phyloP scores from a whole-genome alignment of 345 rosid species.

The Microthlaspi erraticum region DNA sequence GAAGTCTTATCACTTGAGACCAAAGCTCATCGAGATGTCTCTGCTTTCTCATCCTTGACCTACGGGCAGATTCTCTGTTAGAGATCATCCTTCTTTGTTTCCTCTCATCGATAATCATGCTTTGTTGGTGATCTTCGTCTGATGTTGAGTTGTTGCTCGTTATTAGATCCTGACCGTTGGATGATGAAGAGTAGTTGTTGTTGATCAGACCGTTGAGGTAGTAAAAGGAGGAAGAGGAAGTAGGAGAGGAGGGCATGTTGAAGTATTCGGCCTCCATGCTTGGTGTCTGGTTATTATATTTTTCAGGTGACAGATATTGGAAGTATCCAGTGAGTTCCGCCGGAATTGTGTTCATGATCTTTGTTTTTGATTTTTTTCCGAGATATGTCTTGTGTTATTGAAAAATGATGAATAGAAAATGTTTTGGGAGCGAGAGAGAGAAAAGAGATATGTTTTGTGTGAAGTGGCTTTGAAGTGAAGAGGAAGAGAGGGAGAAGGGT shows the following conservation, averaged over 20 bases:
- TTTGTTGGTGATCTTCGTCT: conserved; percentile 71
- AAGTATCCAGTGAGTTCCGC: conserved; percentile 57
- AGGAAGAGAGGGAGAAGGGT: conserved; percentile 43
- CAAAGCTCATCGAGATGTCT: conserved; percentile 94
- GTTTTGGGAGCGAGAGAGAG: conserved; percentile 26
- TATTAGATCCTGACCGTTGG: conserved; percentile 46
- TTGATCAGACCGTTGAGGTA: conserved; percentile 51
- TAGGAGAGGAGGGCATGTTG: conserved; percentile 48
- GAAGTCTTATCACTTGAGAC: conserved; percentile 80
- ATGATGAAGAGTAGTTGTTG: conserved; percentile 47
- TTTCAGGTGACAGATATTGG: conserved; percentile 55
- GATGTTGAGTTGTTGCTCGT: conserved; percentile 82
- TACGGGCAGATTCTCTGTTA: conserved; percentile 92
- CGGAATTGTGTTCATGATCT: conserved; percentile 55
- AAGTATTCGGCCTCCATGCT: conserved; percentile 47
- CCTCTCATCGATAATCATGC: conserved; percentile 75
- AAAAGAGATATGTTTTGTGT: conserved; percentile 28
- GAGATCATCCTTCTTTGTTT: conserved; percentile 93
- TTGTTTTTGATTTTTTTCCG: conserved; percentile 23
- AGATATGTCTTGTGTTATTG: background rate
- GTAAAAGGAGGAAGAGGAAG: conserved; percentile 41
- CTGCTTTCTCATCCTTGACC: conserved; percentile 97
- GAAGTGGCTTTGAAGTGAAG: conserved; percentile 43
- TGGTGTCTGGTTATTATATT: conserved; percentile 33
- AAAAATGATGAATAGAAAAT: background rate